These are phyloP conservation scores for Coelastrella sp. DNA, from an alignment of 139 green algal species.

Conservation along the genomic window DNA sequence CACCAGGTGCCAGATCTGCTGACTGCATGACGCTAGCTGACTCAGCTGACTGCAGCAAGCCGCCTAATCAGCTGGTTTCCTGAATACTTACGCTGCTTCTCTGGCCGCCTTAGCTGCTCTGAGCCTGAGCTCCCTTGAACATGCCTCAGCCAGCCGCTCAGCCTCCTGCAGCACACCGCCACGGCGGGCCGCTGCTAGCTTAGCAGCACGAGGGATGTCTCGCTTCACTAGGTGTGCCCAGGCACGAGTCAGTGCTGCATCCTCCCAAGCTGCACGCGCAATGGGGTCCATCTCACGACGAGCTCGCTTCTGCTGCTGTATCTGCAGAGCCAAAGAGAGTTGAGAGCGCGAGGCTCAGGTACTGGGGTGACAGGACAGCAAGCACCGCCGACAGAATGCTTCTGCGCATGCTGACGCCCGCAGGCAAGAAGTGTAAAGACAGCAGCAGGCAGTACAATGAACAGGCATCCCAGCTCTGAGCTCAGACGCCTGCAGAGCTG, in stretches of 20 bases:
- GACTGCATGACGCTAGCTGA: not conserved
- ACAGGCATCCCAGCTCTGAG: too few species aligned
- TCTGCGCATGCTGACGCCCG: too few species aligned
- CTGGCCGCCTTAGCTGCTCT: conserved; percentile 16
- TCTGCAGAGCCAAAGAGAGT: not conserved
- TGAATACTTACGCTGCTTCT: conserved; percentile 22
- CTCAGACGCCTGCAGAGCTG: too few species aligned
- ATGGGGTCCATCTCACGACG: conserved; percentile 13
- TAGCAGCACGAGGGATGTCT: conserved; percentile 41
- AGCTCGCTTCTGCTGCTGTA: conserved; percentile 1
- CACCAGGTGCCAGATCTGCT: too few species aligned
- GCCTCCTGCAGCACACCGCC: conserved; percentile 18
- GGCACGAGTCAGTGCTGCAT: conserved; percentile 24
- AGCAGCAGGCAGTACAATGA: too few species aligned
- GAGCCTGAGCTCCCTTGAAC: conserved; percentile 23
- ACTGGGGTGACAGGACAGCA: not conserved
- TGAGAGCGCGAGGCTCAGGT: not conserved
- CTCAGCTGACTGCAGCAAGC: not conserved
- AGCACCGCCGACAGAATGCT: too few species aligned
- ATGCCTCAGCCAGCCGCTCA: conserved; percentile 19
- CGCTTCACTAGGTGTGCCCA: conserved; percentile 42
- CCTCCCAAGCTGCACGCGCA: conserved; percentile 23
- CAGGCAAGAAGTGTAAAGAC: too few species aligned
- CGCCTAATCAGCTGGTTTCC: not conserved
- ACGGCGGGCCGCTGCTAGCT: conserved; percentile 24